Evolutionary conservation across 306 rosid genomes (phyloP).

Genomic region (Alnus glutinosa): DNA sequence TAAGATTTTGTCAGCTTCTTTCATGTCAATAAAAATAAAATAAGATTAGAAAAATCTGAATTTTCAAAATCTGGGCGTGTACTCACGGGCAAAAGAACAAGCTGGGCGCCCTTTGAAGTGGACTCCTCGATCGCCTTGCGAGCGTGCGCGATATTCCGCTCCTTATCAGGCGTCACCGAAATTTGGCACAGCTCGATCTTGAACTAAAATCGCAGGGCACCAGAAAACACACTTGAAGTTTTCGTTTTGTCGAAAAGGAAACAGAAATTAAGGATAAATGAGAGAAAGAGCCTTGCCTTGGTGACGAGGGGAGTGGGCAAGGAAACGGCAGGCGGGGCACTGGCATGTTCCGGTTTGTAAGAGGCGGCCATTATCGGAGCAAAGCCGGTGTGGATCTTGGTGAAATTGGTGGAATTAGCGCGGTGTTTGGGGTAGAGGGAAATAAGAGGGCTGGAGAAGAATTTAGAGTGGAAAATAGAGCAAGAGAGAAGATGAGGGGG

Average conservation of each 20-base stretch:
- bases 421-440: conserved; percentile 2
- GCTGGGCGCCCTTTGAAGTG: too few relatives aligned
- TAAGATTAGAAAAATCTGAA: too few relatives aligned
- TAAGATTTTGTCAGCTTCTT: too few relatives aligned
- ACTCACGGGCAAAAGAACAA: too few relatives aligned
- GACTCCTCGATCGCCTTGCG: too few relatives aligned
- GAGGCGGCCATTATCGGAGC: conserved; percentile 60
- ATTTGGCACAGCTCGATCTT: conserved; percentile 89
- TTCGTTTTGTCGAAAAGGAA: too few relatives aligned
- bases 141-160: background rate
- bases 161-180: conserved; percentile 78
- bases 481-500: conserved; percentile 27
- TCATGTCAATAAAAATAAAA: too few relatives aligned
- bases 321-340: conserved; percentile 74
- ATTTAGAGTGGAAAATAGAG: conserved; percentile 24
- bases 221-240: background rate
- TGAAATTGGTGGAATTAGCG: conserved; percentile 20
- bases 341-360: conserved; percentile 58
- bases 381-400: conserved; percentile 28
- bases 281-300: conserved; percentile 43
- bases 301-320: conserved; percentile 66
- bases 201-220: conserved; percentile 47
- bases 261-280: background rate
- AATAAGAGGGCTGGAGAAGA: conserved; percentile 5
- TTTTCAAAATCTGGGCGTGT: too few relatives aligned